A percentile compares a stretch with the other conserved stretches of the same genome.
These are phyloP conservation scores for Biscogniauxia marginata DNA, from an alignment of 2,329 filamentous ascomycete species.

Conservation along the genomic window DNA sequence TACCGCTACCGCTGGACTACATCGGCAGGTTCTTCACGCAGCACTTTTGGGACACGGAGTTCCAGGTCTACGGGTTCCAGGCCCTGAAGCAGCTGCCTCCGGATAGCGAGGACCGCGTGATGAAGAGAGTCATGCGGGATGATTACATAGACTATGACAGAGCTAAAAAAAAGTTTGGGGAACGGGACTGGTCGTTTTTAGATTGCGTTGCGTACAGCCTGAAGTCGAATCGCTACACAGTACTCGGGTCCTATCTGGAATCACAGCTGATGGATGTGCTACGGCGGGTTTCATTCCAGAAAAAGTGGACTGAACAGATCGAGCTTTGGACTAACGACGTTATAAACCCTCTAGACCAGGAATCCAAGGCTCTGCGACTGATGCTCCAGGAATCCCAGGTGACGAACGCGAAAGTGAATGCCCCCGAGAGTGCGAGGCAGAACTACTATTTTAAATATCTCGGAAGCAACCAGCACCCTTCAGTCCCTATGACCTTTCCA, in stretches of 20 bases:
- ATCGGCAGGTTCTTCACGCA: constrained; percentile 26
- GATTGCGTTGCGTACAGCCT: background rate
- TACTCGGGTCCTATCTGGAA: background rate
- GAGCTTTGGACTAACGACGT: background rate
- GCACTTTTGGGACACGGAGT: constrained; percentile 25
- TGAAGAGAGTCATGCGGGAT: background rate
- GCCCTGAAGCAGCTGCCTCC: constrained; percentile 15
- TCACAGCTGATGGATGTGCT: background rate
- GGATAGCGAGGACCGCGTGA: background rate
- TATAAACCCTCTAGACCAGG: background rate
- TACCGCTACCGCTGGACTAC: constrained; percentile 18
- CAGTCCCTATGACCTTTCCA: background rate
- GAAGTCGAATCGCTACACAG: background rate
- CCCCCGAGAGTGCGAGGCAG: background rate
- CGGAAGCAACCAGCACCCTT: background rate
- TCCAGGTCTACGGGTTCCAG: constrained; percentile 14
- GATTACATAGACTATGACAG: accelerated
- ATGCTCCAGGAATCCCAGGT: background rate
- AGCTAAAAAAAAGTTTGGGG: background rate
- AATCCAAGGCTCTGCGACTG: background rate
- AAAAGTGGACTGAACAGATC: background rate
- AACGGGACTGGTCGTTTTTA: background rate
- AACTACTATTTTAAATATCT: background rate
- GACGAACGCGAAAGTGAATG: background rate
- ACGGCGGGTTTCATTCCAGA: background rate